Evolutionary conservation across 805 yeast genomes (phyloP).

Genomic region (Candida maltosa): DNA sequence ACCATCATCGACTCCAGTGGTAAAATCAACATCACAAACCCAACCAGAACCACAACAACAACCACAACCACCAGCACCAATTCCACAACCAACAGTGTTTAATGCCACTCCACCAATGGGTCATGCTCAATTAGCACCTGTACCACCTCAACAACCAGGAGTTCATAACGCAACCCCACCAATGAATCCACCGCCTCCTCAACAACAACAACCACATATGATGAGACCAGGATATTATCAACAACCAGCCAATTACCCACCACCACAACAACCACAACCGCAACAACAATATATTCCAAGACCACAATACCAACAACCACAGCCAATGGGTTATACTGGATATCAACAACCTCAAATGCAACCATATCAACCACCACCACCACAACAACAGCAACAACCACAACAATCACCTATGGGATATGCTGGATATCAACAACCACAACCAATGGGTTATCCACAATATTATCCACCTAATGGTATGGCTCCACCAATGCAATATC

Average conservation of each 20-base stretch:
- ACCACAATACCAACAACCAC: slow-evolving; percentile 3
- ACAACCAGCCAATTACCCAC: too few relatives aligned
- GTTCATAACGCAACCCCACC: not conserved
- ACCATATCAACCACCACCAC: too few relatives aligned
- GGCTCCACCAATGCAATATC: not conserved
- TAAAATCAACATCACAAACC: too few relatives aligned
- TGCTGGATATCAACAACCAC: not conserved
- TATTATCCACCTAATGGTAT: not conserved
- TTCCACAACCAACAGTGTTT: not conserved
- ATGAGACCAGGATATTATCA: not conserved
- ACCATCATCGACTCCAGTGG: too few relatives aligned
- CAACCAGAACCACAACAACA: too few relatives aligned
- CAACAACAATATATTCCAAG: slow-evolving; percentile 6
- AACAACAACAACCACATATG: too few relatives aligned
- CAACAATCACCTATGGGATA: not conserved
- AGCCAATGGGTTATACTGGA: too few relatives aligned
- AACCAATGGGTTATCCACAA: not conserved
- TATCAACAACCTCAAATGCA: too few relatives aligned
- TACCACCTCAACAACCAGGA: not conserved
- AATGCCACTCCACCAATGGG: not conserved
- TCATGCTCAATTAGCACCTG: not conserved
- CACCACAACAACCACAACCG: not conserved
- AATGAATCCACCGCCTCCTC: too few relatives aligned
- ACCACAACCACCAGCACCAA: too few relatives aligned
- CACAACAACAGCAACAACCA: not conserved